Evolutionary conservation across 75 land plant genomes (phyloP), one percentile per base, ranked within the genome.

Genomic region (Adiantum capillusveneris): DNA sequence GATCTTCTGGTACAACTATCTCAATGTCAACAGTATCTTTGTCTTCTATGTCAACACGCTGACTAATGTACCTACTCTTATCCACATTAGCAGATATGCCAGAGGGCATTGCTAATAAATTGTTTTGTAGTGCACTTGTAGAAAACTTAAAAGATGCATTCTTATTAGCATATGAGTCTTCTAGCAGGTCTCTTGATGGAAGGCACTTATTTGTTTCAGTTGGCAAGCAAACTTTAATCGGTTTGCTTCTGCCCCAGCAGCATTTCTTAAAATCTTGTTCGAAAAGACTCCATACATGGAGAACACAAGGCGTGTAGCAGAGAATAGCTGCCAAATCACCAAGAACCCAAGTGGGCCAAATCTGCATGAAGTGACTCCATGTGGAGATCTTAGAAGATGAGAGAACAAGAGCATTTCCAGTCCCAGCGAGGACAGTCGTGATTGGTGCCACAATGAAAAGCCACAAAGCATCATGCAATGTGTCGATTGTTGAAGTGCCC

Each of bases 331-430:
- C 62, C 13, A 74, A 46, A 50, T 74, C 77, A 29, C 77, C 77
- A 16, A 74, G 75, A n/a, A 74, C 77, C 75, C 75, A 74, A 11
- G 67, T 74, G 29, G 77, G 77, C 77, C 77, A 74, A 20, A 74
- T 58, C 50, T 55, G 26, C 50, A 72, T 29, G 29, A 74, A 71
- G 29, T 52, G 37, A 18, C 50, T 49, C 77, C 77, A 70, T 25
- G 56, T 27, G 6, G 75, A 63, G 16, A 74, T 34, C 14, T 58
- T 65, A 51, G 74, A 71, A 13, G 57, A 44, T 0, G 75, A 63
- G 14, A 74, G 59, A 19, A 67, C 56, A 57, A 74, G 67, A 18
- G 77, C 75, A 58, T 74, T 74, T 29, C 77, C 63, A 9, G 77
- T 56, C 36, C 77, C 77, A 49, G 61, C 41, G 11, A 70, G 9